Base-by-base conservation (phyloP, 441 rosid genomes). In the Pelargonium australe region DNA sequence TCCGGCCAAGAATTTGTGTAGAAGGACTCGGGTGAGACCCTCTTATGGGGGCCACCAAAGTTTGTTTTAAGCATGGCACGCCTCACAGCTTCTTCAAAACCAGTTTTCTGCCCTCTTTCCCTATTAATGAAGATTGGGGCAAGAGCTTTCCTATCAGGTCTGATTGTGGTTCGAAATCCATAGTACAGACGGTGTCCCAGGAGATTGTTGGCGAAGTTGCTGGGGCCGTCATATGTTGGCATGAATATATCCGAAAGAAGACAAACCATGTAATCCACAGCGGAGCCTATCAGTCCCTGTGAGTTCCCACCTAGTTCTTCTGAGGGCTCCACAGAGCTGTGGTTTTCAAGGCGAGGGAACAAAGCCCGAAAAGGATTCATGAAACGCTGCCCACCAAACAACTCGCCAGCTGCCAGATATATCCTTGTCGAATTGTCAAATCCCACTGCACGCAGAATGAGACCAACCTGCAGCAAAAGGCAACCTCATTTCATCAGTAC, bases 211-310 rank as follows among this genome's bases (percentile, higher is more conserved):
- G 98, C 99, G 68, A 92, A 95, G 82, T 95, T 92, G 88, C 98
- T 95, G 4, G 99, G 99, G 72, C 99, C 99, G 57, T 95, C 99
- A 64, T 92, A 95, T 62, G 99, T 95, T 76, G 98, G 98, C 97
- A 93, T 83, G 71, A 93, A 93, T 68, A 93, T 89, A 79, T 92
- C 98, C 10, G 99, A 90, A 41, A 95, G 97, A 47, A 95, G 92
- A 79, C 99, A 90, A 65, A 95, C 99, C 99, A 95, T 92, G 85
- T 95, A 95, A 90, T 95, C 99, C 70, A 95, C 99, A 64, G 98
- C 99, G 64, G 98, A 95, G 45, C 98, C 99, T 77, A 90, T 58
- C 74, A 95, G 79, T n/a, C 99, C 99, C 43, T 64, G 86, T 40
- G 82, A 76, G 70, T 86, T 87, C 28, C 84, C 72, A 66, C 78